Percentiles rank a stretch among this genome's conserved stretches.
phyloP scores from a whole-genome alignment of 2,329 filamentous ascomycete species.

The Chrysoporthe deuterocubensis region DNA sequence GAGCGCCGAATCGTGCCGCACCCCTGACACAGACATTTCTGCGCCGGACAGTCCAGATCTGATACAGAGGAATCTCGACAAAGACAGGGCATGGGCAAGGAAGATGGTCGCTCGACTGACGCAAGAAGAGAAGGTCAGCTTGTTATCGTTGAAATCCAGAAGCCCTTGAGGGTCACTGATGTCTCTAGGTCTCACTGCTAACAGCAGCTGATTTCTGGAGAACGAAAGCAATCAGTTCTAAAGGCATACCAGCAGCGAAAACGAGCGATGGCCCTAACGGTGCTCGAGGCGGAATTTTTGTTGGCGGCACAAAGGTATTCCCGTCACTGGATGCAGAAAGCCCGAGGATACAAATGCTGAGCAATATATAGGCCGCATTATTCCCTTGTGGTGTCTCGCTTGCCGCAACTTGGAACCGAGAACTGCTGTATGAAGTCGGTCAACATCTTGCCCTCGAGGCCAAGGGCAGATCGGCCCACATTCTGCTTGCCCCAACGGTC shows the following conservation, averaged over 20 bases:
- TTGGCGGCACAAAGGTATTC: constrained; percentile 64
- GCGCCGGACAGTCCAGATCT: constrained; percentile 48
- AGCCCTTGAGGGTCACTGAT: constrained; percentile 20
- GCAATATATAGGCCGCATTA: constrained; percentile 63
- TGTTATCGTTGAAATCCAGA: neutral
- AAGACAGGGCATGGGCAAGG: constrained; percentile 47
- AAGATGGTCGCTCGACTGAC: constrained; percentile 57
- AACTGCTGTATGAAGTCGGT: constrained; percentile 71
- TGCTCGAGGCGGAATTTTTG: constrained; percentile 69
- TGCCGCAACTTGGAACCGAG: constrained; percentile 78
- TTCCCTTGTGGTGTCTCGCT: constrained; percentile 81
- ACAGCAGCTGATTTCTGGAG: constrained; percentile 73
- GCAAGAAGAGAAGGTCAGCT: constrained; percentile 60
- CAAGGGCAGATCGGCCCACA: constrained; percentile 73
- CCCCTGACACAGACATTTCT: constrained; percentile 56
- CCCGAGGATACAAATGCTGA: constrained; percentile 17
- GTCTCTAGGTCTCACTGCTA: constrained; percentile 57
- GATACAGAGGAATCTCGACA: constrained; percentile 39
- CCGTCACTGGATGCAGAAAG: neutral
- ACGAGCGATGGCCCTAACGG: constrained; percentile 73
- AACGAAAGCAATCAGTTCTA: constrained; percentile 64
- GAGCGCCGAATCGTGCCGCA: constrained; percentile 46
- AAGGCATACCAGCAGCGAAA: constrained; percentile 67
- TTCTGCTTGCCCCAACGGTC: constrained; percentile 77
- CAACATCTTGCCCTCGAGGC: constrained; percentile 72